These are phyloP conservation scores for Aspergillus saccharolyticus DNA, from an alignment of 495 filamentous ascomycete genomes.

Conservation along the genomic window DNA sequence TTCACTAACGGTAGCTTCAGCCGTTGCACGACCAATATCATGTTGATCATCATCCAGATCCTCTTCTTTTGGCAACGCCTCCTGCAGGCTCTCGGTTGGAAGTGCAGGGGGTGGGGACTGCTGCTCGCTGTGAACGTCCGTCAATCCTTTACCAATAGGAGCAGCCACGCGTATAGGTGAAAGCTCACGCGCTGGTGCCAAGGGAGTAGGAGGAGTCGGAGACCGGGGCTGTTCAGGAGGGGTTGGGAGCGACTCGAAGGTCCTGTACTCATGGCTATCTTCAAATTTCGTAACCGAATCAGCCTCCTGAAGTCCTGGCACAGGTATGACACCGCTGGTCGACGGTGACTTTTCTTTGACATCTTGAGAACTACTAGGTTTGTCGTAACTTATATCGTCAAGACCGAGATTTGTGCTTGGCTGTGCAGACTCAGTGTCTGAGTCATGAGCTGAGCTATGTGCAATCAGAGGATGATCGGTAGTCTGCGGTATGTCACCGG, in stretches of 20 bases:
- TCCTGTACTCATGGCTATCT: slow-evolving; percentile 46
- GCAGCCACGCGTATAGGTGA: slow-evolving; percentile 86
- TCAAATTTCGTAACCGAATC: neutral
- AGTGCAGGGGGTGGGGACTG: slow-evolving; percentile 46
- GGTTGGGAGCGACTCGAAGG: slow-evolving; percentile 38
- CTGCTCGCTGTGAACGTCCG: slow-evolving; percentile 49
- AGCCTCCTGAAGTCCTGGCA: slow-evolving; percentile 60
- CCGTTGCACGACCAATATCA: slow-evolving; percentile 60
- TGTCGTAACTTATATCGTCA: neutral
- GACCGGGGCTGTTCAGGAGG: slow-evolving; percentile 58
- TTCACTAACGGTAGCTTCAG: slow-evolving; percentile 43
- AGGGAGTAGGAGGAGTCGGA: slow-evolving; percentile 56
- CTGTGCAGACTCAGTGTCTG: slow-evolving; percentile 30
- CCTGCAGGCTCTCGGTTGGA: slow-evolving; percentile 52
- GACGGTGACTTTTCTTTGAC: slow-evolving; percentile 41
- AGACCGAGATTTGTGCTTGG: slow-evolving; percentile 39
- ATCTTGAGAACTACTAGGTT: slow-evolving; percentile 17
- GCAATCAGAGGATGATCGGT: neutral
- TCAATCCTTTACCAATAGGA: slow-evolving; percentile 64
- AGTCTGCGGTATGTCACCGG: slow-evolving; percentile 31
- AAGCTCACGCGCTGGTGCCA: slow-evolving; percentile 35
- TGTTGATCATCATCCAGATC: slow-evolving; percentile 60
- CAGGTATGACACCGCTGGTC: slow-evolving; percentile 54
- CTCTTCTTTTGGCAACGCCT: slow-evolving; percentile 56
- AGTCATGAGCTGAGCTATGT: neutral